These are phyloP conservation scores for Neopestalotiopsis sp. DNA, from an alignment of 2,329 filamentous ascomycete species.

Conservation along the genomic window DNA sequence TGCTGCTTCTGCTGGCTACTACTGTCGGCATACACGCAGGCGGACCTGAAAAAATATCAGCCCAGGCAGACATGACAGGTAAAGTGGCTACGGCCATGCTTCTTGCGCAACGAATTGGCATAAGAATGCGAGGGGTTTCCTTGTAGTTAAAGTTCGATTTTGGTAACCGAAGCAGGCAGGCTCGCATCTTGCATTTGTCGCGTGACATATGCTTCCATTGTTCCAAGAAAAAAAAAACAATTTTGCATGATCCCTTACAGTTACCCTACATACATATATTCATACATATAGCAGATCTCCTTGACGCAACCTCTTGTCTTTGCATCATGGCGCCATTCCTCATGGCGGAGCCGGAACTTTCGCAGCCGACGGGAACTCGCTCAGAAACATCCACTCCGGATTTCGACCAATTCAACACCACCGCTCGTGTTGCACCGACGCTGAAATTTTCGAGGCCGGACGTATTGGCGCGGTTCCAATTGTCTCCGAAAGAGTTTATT, in stretches of 20 bases:
- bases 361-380: neutral
- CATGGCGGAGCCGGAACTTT: neutral
- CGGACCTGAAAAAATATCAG: neutral
- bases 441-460: conserved; percentile 8
- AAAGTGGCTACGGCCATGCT: neutral
- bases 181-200: conserved; percentile 2
- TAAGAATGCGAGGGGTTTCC: conserved; percentile 3
- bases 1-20: neutral
- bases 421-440: neutral
- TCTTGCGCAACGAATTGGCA: conserved; percentile 1
- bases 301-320: neutral
- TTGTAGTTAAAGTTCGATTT: neutral
- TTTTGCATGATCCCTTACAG: neutral
- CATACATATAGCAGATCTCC: neutral
- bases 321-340: conserved; percentile 7
- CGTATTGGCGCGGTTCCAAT: conserved; percentile 19
- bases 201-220: neutral
- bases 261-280: neutral
- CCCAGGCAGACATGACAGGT: conserved; percentile 1
- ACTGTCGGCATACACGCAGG: neutral
- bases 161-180: neutral
- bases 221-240: neutral
- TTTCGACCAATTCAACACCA: neutral
- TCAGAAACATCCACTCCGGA: neutral
- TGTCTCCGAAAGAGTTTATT: conserved; percentile 22